A percentile compares a stretch with the other conserved stretches of the same genome.
These are phyloP conservation scores for Cylindrotheca fusiformis DNA, from an alignment of 108 stramenopile species.

Conservation along the genomic window DNA sequence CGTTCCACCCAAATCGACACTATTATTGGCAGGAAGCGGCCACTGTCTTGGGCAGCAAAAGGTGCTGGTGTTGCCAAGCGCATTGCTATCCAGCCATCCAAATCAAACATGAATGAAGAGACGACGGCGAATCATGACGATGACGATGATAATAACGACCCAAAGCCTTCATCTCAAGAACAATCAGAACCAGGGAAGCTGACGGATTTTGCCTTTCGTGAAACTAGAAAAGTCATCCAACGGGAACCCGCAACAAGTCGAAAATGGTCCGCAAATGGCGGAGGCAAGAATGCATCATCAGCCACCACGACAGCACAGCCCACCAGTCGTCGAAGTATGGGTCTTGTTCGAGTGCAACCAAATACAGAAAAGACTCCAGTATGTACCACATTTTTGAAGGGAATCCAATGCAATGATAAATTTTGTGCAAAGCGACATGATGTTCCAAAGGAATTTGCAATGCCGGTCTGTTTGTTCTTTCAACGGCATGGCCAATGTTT, in stretches of 20 bases:
- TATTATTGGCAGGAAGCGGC: background rate
- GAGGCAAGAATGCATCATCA: background rate
- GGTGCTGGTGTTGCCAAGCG: background rate
- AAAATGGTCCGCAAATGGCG: conserved; percentile 6
- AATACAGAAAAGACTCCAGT: conserved; percentile 43
- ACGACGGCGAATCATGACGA: background rate
- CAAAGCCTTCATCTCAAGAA: background rate
- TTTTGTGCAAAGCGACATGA: conserved; percentile 72
- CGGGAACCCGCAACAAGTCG: background rate
- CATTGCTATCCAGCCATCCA: background rate
- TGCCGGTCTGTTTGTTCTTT: conserved; percentile 79
- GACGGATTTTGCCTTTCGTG: conserved; percentile 59
- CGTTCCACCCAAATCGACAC: background rate
- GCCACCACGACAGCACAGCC: background rate
- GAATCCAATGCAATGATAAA: conserved; percentile 61
- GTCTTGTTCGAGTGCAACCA: conserved; percentile 61
- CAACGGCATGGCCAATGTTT: conserved; percentile 74
- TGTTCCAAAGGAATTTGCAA: conserved; percentile 59
- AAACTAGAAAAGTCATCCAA: conserved; percentile 36
- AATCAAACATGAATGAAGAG: background rate
- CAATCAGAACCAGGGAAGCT: conserved; percentile 23
- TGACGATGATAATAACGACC: background rate
- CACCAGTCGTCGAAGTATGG: conserved; percentile 37
- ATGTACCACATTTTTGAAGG: conserved; percentile 59
- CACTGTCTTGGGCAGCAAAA: background rate